phyloP scores from a whole-genome alignment of 2,329 filamentous ascomycete species.

The Xylaria sp. region DNA sequence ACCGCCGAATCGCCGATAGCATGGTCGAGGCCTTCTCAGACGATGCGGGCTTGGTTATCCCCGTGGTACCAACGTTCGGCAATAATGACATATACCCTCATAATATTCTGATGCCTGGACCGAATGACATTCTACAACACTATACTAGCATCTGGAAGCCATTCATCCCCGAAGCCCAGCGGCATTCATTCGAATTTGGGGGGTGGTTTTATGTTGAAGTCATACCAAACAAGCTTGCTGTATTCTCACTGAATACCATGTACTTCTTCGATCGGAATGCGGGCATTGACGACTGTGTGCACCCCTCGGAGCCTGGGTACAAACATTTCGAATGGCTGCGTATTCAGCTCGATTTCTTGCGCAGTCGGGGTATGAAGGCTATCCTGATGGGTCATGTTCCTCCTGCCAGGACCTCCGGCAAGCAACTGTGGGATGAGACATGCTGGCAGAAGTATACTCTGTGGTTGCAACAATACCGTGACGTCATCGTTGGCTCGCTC shows the following conservation, averaged over 20 bases:
- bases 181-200: conserved; percentile 87
- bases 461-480: conserved; percentile 88
- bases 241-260: conserved; percentile 94
- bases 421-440: conserved; percentile 91
- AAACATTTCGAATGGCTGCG: conserved; percentile 96
- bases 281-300: conserved; percentile 87
- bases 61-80: conserved; percentile 87
- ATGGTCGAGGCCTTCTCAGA: conserved; percentile 76
- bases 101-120: conserved; percentile 86
- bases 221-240: conserved; percentile 81
- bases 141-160: conserved; percentile 80
- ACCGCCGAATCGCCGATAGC: conserved; percentile 75
- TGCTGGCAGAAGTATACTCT: conserved; percentile 98
- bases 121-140: conserved; percentile 81
- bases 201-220: conserved; percentile 97
- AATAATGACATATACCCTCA: conserved; percentile 98
- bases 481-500: conserved; percentile 78
- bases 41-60: conserved; percentile 68
- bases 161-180: conserved; percentile 92
- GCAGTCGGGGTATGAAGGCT: conserved; percentile 86
- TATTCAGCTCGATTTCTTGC: conserved; percentile 83
- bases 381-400: conserved; percentile 95
- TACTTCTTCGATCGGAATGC: conserved; percentile 95
- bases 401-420: conserved; percentile 82
- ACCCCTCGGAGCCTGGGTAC: conserved; percentile 82